Base-by-base conservation (phyloP, 208 protist species). In the Entamoeba histolytica region DNA sequence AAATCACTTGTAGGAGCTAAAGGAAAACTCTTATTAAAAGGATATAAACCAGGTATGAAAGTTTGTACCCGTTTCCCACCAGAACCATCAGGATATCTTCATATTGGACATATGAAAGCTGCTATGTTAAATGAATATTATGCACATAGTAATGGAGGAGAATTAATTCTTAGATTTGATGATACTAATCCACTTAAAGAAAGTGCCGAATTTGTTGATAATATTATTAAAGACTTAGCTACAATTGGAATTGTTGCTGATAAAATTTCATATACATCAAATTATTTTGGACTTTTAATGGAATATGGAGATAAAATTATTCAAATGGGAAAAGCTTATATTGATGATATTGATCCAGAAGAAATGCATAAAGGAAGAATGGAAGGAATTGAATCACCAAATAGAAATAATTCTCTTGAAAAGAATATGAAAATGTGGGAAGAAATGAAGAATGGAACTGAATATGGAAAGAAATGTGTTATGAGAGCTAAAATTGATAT, bases 161-260 rank as follows among this genome's bases (percentile, higher is more conserved):
- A 98, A 95, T 96, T 99, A 95, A 94, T 99, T 47, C 96, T 99
- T 93, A 97, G 98, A 31, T 99, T 99, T 93, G 99, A 99, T 96
- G 99, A 99, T 96, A 99, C 99, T 44, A 99, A 99, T 96, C 99
- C 98, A 19, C 95, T 96, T 3, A 99, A 99, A 94, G 98, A 99
- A 95, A 98, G 98, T 93, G 96, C 97, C 28, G 96, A 97, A 91
- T 99, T 98, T 94, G 98, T 98, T 92, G 94, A 98, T 19, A 97
- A 96, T 55, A 99, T 99, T 93, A 94, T 97, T 47, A 94, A 97
- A 35, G 99, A 99, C 95, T 93, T 99, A 10, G 91, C 93, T n/a
- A 96, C 95, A 1, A 96, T 99, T 12, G 96, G 96, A 8, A 97
- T 99, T 69, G 95, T 94, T 19, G 96, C 97, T 14, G 96, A 96